Evolutionary conservation across 75 land plant species (phyloP).

Genomic region (Chamaecyparis obtusa): DNA sequence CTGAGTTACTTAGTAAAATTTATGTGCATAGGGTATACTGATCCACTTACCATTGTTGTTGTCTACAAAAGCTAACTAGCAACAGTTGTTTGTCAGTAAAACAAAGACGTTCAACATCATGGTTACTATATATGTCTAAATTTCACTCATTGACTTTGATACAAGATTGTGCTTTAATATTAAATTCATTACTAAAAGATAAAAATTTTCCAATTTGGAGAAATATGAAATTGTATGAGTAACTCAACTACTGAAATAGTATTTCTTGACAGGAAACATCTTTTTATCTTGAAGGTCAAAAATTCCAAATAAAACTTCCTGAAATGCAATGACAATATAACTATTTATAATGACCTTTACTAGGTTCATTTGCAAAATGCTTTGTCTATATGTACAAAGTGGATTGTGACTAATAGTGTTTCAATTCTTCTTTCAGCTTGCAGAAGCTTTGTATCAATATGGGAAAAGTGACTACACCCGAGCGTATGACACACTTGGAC

Average conservation of each 20-base stretch:
- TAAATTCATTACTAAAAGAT: neutral
- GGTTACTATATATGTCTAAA: neutral
- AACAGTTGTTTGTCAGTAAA: neutral
- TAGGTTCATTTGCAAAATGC: neutral
- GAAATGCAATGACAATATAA: neutral
- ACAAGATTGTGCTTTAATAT: neutral
- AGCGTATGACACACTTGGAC: constrained; percentile 60
- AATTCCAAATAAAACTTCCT: neutral
- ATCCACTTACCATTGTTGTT: neutral
- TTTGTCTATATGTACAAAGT: neutral
- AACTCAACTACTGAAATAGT: neutral
- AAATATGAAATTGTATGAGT: neutral
- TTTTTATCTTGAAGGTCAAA: neutral
- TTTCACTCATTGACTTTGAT: neutral
- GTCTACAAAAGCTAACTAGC: neutral
- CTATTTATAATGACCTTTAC: neutral
- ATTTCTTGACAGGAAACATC: neutral
- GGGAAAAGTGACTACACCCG: constrained; percentile 48
- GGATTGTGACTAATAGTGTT: neutral
- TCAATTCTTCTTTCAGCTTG: constrained; percentile 57
- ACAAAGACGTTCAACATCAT: neutral
- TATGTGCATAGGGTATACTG: neutral
- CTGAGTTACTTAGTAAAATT: neutral
- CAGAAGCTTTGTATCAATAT: constrained; percentile 74
- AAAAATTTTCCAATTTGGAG: neutral